Evolutionary conservation across 371 early-diverging fungal genomes (phyloP), one percentile per base, ranked within the genome.

Genomic region (Actinomortierella ambigua): DNA sequence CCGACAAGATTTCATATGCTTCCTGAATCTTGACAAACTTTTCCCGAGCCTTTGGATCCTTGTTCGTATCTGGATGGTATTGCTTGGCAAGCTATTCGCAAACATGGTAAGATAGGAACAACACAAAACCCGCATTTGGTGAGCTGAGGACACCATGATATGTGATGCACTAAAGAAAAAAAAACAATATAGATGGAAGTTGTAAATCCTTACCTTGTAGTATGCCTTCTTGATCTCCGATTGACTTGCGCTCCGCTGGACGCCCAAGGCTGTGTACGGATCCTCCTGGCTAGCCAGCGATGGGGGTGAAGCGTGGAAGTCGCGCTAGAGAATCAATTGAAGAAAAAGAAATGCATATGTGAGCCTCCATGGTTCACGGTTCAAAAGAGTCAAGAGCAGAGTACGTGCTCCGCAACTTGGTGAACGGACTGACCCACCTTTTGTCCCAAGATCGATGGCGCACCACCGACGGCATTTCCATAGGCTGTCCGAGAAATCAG

Each of bases 41-140:
- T 77, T 96, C 97, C 60, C 95, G 93, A 13, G 96, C 94, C 6
- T 81, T 84, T 41, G 88, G 80, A 29, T 92, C 94, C 84, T 91
- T 96, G 87, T 95, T 95, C 22, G 95, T 95, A 68, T 97, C 98
- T 4, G 98, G 98, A 71, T 98, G 98, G 77, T 91, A 96, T 76
- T 96, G 88, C 76, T 95, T 95, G 14, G 96, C 98, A 44, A 95
- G 80, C 87, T 93, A 76, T 34, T 28, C 23, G 13, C 20, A 18
- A 27, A 50, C 22, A 27, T 20, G 7, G 14, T 24, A 54, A 43
- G 18, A 23, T 9, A 29, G 17, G 23, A 14, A 53, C 26, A 13
- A 28, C 23, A 9, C 20, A 55, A 20, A 20, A 18, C 40, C n/a
- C 11, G 50, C n/a, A 1, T 26, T 17, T 15, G 6, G 24, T 22